These are phyloP conservation scores for Talaromyces nanjingensis DNA, from an alignment of 495 filamentous ascomycete species.

Conservation along the genomic window DNA sequence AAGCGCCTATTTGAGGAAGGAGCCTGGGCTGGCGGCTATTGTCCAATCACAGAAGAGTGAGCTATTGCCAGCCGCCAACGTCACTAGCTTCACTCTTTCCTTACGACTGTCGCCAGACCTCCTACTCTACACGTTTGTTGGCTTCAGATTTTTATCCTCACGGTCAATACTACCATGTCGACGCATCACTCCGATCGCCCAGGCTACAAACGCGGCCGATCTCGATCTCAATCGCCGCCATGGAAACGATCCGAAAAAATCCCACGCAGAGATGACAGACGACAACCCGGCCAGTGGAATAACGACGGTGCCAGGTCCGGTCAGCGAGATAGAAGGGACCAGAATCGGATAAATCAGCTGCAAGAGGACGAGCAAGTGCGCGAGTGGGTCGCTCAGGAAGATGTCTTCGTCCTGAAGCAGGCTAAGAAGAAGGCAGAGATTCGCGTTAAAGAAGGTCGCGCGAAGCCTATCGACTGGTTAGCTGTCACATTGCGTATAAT, in stretches of 20 bases:
- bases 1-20: conserved; percentile 13
- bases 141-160: neutral
- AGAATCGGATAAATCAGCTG: conserved; percentile 50
- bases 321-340: conserved; percentile 36
- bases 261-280: conserved; percentile 26
- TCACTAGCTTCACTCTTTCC: neutral
- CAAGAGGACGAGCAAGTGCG: conserved; percentile 72
- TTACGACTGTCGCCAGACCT: neutral
- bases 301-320: neutral
- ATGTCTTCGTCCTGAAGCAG: conserved; percentile 92
- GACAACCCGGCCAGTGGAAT: conserved; percentile 7
- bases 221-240: conserved; percentile 32
- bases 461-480: conserved; percentile 92
- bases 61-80: conserved; percentile 9
- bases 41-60: neutral
- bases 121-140: neutral
- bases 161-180: conserved; percentile 20
- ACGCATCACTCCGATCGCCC: conserved; percentile 25
- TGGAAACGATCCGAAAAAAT: conserved; percentile 35
- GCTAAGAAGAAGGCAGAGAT: conserved; percentile 98
- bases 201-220: conserved; percentile 31
- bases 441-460: conserved; percentile 85
- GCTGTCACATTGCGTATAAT: conserved; percentile 85
- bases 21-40: neutral
- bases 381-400: conserved; percentile 88